Conservation (phyloP, 495 filamentous ascomycete species). For the Penicillium antarcticum region DNA sequence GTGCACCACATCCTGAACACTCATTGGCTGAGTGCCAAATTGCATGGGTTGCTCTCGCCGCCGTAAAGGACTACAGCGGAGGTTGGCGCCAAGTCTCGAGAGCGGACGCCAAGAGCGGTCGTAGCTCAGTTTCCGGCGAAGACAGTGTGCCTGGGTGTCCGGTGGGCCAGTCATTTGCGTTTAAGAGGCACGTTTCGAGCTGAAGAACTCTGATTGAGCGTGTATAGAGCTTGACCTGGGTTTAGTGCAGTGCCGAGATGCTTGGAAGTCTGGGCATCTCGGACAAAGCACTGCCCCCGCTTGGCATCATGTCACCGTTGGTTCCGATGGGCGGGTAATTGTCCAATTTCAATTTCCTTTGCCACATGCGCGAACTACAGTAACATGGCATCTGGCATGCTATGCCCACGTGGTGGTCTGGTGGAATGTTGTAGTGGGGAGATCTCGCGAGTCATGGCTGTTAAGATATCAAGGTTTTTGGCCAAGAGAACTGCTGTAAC, state of each 20-base stretch:
- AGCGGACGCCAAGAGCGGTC: conserved; percentile 7
- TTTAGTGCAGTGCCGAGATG: not conserved
- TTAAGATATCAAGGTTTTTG: too few species aligned
- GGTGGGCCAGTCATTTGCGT: not conserved
- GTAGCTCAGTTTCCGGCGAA: not conserved
- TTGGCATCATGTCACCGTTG: conserved; percentile 1
- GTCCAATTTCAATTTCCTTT: too few species aligned
- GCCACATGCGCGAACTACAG: too few species aligned
- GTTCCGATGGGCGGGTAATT: not conserved
- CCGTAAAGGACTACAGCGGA: not conserved
- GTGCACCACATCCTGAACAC: not conserved
- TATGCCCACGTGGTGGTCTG: too few species aligned
- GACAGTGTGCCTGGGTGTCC: not conserved
- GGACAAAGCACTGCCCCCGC: conserved; percentile 3
- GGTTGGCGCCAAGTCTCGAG: conserved; percentile 2
- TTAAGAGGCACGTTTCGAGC: conserved; percentile 1
- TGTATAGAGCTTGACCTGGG: conserved; percentile 3
- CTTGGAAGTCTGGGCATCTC: conserved; percentile 2
- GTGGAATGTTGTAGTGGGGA: too few species aligned
- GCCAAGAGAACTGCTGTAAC: too few species aligned
- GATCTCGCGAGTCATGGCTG: too few species aligned
- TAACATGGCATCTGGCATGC: too few species aligned
- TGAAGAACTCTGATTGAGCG: not conserved
- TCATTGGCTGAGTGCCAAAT: not conserved
- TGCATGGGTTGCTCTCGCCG: not conserved